These are phyloP conservation scores for Escovopsis sp. DNA, from an alignment of 2,329 filamentous ascomycete genomes.

Conservation along the genomic window DNA sequence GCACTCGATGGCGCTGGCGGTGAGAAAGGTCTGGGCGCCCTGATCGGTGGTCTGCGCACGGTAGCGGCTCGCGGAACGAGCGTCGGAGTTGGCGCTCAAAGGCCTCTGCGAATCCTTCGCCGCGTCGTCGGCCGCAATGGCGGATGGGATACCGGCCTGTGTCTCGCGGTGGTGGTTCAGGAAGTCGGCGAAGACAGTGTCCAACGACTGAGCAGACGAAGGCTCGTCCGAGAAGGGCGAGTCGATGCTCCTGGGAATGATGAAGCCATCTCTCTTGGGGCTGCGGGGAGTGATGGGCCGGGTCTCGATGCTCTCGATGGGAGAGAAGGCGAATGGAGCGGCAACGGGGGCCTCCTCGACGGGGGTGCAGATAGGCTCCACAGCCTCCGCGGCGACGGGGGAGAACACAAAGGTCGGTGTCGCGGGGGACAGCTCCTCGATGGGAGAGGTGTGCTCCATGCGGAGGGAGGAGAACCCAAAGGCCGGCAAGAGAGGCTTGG, in stretches of 20 bases:
- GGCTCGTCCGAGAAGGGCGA: slow-evolving; percentile 15
- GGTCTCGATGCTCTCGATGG: slow-evolving; percentile 31
- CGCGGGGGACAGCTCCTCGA: slow-evolving; percentile 8
- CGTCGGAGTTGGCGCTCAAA: slow-evolving; percentile 43
- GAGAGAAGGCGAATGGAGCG: slow-evolving; percentile 27
- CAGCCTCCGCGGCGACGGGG: slow-evolving; percentile 19
- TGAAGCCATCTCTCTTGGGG: slow-evolving; percentile 40
- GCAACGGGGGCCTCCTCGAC: slow-evolving; percentile 10
- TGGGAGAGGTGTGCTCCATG: slow-evolving; percentile 22
- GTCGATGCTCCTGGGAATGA: slow-evolving; percentile 34
- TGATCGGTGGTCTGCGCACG: slow-evolving; percentile 45
- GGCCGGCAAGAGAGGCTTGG: slow-evolving; percentile 8
- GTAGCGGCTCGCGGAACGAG: slow-evolving; percentile 25
- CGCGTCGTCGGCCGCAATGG: slow-evolving; percentile 53
- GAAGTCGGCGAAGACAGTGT: slow-evolving; percentile 27
- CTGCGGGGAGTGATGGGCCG: slow-evolving; percentile 33
- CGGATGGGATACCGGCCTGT: slow-evolving; percentile 21
- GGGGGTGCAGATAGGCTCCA: slow-evolving; percentile 14
- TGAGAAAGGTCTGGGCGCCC: slow-evolving; percentile 69
- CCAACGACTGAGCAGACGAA: slow-evolving; percentile 25
- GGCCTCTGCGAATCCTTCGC: slow-evolving; percentile 42
- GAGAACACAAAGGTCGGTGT: slow-evolving; percentile 22
- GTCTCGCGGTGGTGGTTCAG: slow-evolving; percentile 28
- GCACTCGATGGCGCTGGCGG: slow-evolving; percentile 66
- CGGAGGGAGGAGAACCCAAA: slow-evolving; percentile 17